Conservation (phyloP, 1,139 yeast species). For the Blastobotrys proliferans region DNA sequence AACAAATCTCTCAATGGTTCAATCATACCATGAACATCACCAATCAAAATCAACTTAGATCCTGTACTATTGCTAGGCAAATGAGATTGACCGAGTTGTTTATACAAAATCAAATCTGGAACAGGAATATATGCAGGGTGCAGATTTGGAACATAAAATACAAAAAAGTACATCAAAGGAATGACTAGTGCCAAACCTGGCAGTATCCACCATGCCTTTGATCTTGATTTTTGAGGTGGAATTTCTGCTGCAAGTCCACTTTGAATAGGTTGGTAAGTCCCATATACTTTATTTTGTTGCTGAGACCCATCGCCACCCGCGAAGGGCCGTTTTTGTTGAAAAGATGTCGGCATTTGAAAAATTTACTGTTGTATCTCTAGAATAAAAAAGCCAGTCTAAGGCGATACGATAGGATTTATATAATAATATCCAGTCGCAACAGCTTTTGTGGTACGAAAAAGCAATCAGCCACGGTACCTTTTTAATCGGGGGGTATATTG, state of each 20-base stretch:
- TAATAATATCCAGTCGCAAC: no score
- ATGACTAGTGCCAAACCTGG: background rate
- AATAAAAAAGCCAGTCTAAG: no score
- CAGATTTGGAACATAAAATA: slow-evolving; percentile 19
- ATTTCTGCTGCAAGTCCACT: background rate
- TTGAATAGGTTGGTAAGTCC: slow-evolving; percentile 13
- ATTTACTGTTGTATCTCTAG: background rate
- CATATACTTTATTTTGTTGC: slow-evolving; percentile 4
- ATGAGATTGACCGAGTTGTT: slow-evolving; percentile 16
- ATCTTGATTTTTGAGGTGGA: background rate
- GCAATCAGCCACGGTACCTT: no score
- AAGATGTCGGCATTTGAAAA: background rate
- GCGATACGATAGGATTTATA: no score
- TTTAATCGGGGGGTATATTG: no score
- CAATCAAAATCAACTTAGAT: slow-evolving; percentile 59
- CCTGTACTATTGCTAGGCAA: slow-evolving; percentile 22
- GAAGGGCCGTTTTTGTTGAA: slow-evolving; percentile 5
- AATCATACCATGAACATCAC: slow-evolving; percentile 85
- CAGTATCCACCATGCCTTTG: slow-evolving; percentile 7
- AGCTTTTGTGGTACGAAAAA: no score
- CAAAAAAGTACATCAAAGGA: slow-evolving; percentile 20
- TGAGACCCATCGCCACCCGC: background rate
- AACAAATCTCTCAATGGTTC: slow-evolving; percentile 52
- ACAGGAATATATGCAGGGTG: slow-evolving; percentile 19
- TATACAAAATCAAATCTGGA: slow-evolving; percentile 24